Evolutionary conservation across 2,329 filamentous ascomycete species (phyloP), one percentile per base, ranked within the genome.

Genomic region (Sporothrix inflata): DNA sequence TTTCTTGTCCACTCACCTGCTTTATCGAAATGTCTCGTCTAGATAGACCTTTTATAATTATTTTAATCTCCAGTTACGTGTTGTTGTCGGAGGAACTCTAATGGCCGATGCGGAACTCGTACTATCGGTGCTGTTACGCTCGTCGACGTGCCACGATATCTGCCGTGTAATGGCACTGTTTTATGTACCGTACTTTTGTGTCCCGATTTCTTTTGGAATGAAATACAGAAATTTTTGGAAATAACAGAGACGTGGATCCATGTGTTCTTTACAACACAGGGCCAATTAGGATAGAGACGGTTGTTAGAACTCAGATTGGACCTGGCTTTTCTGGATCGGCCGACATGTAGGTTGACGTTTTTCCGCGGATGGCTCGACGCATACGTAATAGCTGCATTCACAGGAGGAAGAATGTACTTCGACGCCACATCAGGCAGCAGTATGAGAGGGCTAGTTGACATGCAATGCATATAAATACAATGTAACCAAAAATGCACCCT

Each of bases 1-100:
- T 66, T 66, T 66, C 63, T 66, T 24, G 12, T 66, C 47, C 63
- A 66, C 63, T 27, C 63, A 19, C 63, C 63, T 30, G 16, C 63
- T 30, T 19, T 66, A 19, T 34, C 40, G 42, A 66, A 16, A 34
- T 66, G 63, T 49, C 42, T 66, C 8, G 40, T 49, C n/a, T 66
- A 66, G 24, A 47, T 19, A 47, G 45, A 47, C 45, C 45, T 47
- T 47, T 47, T 60, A 38, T 60, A 30, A 24, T 55, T 30, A 30
- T 60, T 60, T 60, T 60, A 38, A 55, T 55, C 51, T 55, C 51
- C 51, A 55, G 51, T 55, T 55, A 27, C 51, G 51, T 55, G 51
- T 55, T 55, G 51, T 55, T 55, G 51, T 27, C 51, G 45, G 51
- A 27, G 51, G 51, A 55, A 55, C 51, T 55, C 51, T 55, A 55